Conservation (phyloP, 768 basidiomycete species). For the Termitomyces sp. region DNA sequence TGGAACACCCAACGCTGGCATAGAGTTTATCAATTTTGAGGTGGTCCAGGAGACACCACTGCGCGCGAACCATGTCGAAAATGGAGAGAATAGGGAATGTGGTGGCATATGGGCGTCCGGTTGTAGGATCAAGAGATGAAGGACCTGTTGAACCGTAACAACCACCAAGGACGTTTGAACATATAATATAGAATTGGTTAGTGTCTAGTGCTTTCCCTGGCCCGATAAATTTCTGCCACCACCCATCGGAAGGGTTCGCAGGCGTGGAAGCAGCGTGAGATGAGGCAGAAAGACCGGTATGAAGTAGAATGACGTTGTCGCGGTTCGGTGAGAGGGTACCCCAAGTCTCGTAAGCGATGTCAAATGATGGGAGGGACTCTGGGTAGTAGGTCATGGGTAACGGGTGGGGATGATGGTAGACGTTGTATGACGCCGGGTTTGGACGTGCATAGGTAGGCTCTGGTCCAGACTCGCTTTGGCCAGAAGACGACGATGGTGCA, state of each 20-base stretch:
- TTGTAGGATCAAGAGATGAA: constrained; percentile 69
- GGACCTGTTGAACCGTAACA: constrained; percentile 98
- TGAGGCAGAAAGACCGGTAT: constrained; percentile 94
- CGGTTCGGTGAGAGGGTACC: constrained; percentile 72
- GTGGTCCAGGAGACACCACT: constrained; percentile 81
- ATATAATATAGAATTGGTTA: constrained; percentile 85
- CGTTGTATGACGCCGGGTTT: constrained; percentile 64
- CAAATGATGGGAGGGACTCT: constrained; percentile 57
- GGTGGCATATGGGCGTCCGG: constrained; percentile 77
- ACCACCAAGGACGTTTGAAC: constrained; percentile 94
- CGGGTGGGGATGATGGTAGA: constrained; percentile 57
- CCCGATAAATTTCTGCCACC: constrained; percentile 99
- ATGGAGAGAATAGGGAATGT: constrained; percentile 88
- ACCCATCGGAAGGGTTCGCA: constrained; percentile 77
- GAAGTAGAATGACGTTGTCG: constrained; percentile 91
- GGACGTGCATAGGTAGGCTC: constrained; percentile 83
- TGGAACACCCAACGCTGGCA: constrained; percentile 90
- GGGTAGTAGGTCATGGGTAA: constrained; percentile 58
- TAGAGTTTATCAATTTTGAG: constrained; percentile 82
- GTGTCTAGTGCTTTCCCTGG: constrained; percentile 94
- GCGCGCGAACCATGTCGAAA: constrained; percentile 97
- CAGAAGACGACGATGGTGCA: constrained; percentile 16
- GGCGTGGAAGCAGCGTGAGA: constrained; percentile 88
- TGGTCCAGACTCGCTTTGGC: constrained; percentile 50
- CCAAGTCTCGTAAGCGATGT: constrained; percentile 98